phyloP scores from a whole-genome alignment of 768 basidiomycete genomes.

The Phaffia australis region DNA sequence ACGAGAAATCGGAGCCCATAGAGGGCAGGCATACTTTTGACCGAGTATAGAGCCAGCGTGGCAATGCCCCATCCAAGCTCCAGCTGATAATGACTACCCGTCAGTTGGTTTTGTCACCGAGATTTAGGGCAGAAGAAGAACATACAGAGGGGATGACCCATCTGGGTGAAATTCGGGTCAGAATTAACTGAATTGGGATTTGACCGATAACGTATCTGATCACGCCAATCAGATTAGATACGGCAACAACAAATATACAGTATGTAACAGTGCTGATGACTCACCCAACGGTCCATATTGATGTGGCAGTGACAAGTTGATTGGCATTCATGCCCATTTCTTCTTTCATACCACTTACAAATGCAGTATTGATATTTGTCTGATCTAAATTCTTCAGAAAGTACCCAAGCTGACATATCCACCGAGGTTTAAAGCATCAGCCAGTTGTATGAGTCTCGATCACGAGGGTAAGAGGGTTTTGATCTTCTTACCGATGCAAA shows the following conservation, averaged over 20 bases:
- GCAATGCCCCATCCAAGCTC: slow-evolving; percentile 33
- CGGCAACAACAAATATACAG: no score
- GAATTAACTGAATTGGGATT: slow-evolving; percentile 30
- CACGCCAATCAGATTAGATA: no score
- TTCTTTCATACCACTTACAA: slow-evolving; percentile 32
- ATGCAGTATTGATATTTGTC: slow-evolving; percentile 16
- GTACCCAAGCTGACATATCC: slow-evolving; percentile 24
- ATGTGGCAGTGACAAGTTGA: slow-evolving; percentile 27
- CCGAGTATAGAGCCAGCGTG: slow-evolving; percentile 32
- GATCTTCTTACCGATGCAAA: slow-evolving; percentile 29
- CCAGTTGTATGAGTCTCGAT: no score
- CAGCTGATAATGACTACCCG: no score
- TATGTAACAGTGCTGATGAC: neutral
- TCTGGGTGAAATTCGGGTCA: slow-evolving; percentile 32
- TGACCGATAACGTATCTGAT: slow-evolving; percentile 14
- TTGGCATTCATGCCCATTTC: slow-evolving; percentile 31
- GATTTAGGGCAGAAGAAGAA: no score
- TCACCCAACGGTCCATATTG: slow-evolving; percentile 33
- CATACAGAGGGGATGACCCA: slow-evolving; percentile 30
- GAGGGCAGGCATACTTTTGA: slow-evolving; percentile 29
- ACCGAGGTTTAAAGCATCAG: no score
- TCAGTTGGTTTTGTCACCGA: no score
- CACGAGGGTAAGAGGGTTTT: no score
- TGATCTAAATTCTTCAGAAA: slow-evolving; percentile 27
- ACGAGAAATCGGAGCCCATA: slow-evolving; percentile 35